phyloP scores from a whole-genome alignment of 2,329 filamentous ascomycete genomes.

The Aureobasidium sp. region DNA sequence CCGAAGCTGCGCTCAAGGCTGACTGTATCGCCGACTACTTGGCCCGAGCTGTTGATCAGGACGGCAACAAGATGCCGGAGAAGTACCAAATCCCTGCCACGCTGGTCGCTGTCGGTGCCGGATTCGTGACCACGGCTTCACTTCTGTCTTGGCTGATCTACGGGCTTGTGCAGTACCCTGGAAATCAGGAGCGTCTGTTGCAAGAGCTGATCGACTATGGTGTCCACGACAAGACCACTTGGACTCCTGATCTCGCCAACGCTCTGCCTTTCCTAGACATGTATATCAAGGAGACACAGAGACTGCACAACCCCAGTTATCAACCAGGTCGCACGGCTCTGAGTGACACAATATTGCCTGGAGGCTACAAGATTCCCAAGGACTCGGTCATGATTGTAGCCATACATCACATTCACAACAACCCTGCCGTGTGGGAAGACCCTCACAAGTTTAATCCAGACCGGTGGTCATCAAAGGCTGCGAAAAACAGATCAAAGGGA shows the following conservation, averaged over 20 bases:
- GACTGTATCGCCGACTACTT: slow-evolving; percentile 41
- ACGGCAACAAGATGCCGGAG: slow-evolving; percentile 47
- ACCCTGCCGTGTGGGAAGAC: slow-evolving; percentile 51
- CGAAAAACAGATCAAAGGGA: slow-evolving; percentile 33
- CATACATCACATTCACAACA: slow-evolving; percentile 41
- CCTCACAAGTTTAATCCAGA: slow-evolving; percentile 53
- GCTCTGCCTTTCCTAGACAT: slow-evolving; percentile 48
- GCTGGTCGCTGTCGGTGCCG: slow-evolving; percentile 49
- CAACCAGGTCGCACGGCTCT: slow-evolving; percentile 53
- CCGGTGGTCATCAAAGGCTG: slow-evolving; percentile 49
- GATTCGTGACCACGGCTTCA: slow-evolving; percentile 20
- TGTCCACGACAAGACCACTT: slow-evolving; percentile 28
- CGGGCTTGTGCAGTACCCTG: slow-evolving; percentile 45
- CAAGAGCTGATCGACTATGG: slow-evolving; percentile 47
- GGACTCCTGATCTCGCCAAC: slow-evolving; percentile 32
- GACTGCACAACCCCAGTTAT: slow-evolving; percentile 53
- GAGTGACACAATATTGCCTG: slow-evolving; percentile 50
- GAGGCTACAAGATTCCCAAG: slow-evolving; percentile 50
- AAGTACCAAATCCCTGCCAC: slow-evolving; percentile 35
- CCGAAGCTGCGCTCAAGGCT: slow-evolving; percentile 32
- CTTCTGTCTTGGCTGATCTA: slow-evolving; percentile 37
- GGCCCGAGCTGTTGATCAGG: slow-evolving; percentile 46
- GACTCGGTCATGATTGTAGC: slow-evolving; percentile 48
- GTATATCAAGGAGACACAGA: slow-evolving; percentile 55
- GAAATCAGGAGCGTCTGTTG: slow-evolving; percentile 49